Base-by-base conservation (phyloP, 352 stramenopile species). In the Globisporangium camurandrum region DNA sequence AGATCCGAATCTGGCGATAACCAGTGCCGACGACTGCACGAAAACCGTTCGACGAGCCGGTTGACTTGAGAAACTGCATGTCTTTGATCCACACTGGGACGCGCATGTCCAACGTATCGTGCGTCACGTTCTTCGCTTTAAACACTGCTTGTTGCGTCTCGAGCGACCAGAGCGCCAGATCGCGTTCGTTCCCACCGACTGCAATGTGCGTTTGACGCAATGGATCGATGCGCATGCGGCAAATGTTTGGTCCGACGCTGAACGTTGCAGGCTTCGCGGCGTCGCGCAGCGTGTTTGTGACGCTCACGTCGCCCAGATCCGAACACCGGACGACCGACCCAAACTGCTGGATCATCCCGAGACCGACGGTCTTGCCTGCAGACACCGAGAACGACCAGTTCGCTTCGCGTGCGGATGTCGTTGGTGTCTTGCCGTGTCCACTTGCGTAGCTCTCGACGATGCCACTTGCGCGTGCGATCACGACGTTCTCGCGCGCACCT, bases 71-170 rank as follows among this genome's bases (percentile, higher is more conserved):
- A 38, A 89, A 92, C 0, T 62, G 59, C 23, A 94, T 51, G 45
- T 91, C 84, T 26, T 86, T 90, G 31, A 96, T 75, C 80, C 82
- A 96, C 57, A 96, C 77, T n/a, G 86, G 86, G 46, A 94, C 79
- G 17, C 81, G 73, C 70, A 96, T 87, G 49, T 94, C 74, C 9
- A 96, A 66, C 51, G 88, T 88, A 61, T 96, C 83, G 49, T 92
- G 75, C 30, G 74, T 74, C 14, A 95, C 75, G 62, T 96, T 96
- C 64, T 92, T 91, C 56, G 73, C 84, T 43, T 74, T 79, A 56
- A 94, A 95, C 34, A 91, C 54, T 6, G 66, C 26, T 39, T 90
- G 54, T 54, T 93, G 68, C 26, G 59, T 86, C 69, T 95, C 79
- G 9, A 93, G 61, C 48, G 84, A 88, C 79, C 78, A 95, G 31